Evolutionary conservation across 2,329 filamentous ascomycete genomes (phyloP).

Genomic region (Huntiella savannae): DNA sequence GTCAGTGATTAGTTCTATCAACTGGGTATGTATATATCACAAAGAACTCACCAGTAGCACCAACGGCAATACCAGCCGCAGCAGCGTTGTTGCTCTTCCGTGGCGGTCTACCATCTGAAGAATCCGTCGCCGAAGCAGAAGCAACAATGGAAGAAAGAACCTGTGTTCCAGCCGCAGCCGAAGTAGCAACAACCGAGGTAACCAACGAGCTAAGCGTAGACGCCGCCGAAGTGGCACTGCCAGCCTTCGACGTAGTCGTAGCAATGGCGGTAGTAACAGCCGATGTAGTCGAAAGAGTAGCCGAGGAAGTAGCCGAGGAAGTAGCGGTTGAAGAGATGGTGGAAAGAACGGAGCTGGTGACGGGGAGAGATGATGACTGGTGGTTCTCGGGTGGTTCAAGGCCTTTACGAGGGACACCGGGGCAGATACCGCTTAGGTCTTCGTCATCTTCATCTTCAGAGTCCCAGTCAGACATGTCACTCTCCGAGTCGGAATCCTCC

Average conservation of each 20-base stretch:
- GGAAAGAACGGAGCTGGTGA: background rate
- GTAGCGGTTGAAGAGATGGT: background rate
- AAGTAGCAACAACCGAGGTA: background rate
- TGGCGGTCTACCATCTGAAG: background rate
- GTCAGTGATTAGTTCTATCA: background rate
- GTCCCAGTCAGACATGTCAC: constrained; percentile 8
- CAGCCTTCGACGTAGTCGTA: background rate
- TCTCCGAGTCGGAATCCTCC: background rate
- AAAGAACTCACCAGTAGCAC: constrained; percentile 9
- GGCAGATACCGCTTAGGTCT: constrained; percentile 1
- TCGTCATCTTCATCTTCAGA: constrained; percentile 8
- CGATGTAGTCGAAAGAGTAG: background rate
- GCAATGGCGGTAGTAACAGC: background rate
- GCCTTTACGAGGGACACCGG: background rate
- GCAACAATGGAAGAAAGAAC: background rate
- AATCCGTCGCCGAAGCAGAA: background rate
- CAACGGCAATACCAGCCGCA: constrained; percentile 9
- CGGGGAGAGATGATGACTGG: background rate
- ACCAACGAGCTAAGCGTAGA: background rate
- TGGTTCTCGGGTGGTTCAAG: background rate
- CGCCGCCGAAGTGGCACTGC: background rate
- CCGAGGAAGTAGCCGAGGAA: background rate
- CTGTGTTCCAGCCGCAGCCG: background rate
- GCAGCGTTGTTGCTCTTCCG: constrained; percentile 1
- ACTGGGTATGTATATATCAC: background rate